A percentile compares a stretch with the other conserved stretches of the same genome.
Evolutionary conservation across 2,329 filamentous ascomycete species (phyloP).

Genomic region (Ophiostoma populinum): DNA sequence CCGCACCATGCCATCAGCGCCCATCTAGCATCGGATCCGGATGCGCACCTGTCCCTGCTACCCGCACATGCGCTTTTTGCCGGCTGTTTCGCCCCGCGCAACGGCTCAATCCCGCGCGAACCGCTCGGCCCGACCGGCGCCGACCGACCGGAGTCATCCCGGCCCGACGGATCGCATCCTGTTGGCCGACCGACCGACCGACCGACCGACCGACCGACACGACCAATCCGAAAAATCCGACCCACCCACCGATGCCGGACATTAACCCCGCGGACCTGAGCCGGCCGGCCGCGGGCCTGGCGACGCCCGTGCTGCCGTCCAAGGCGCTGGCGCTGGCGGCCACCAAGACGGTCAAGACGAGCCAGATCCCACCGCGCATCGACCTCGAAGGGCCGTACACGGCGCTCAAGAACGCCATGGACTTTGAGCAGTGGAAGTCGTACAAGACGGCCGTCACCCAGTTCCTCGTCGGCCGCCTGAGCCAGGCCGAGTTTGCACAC

Average conservation of each 20-base stretch:
- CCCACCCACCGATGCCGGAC: constrained; percentile 37
- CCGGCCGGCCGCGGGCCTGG: constrained; percentile 38
- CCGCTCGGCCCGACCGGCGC: too few relatives aligned
- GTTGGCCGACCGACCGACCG: too few relatives aligned
- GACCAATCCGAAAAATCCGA: too few relatives aligned
- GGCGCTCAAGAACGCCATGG: constrained; percentile 40
- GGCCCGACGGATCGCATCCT: too few relatives aligned
- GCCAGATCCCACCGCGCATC: constrained; percentile 47
- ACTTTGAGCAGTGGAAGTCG: constrained; percentile 41
- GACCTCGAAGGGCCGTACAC: constrained; percentile 49
- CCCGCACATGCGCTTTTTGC: constrained; percentile 27
- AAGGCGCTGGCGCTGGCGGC: constrained; percentile 40
- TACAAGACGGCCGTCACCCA: constrained; percentile 48
- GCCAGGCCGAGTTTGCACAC: constrained; percentile 42
- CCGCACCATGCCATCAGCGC: constrained; percentile 28
- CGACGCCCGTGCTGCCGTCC: constrained; percentile 39
- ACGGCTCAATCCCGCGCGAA: too few relatives aligned
- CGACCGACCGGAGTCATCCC: too few relatives aligned
- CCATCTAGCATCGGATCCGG: constrained; percentile 20
- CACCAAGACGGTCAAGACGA: constrained; percentile 38
- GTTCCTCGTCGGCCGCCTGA: constrained; percentile 46
- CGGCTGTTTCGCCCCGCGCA: constrained; percentile 24
- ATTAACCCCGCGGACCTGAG: constrained; percentile 54
- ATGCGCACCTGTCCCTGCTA: constrained; percentile 25
- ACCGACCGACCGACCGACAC: too few relatives aligned